Base-by-base conservation (phyloP, 345 rosid species). In the Populus deltoides region DNA sequence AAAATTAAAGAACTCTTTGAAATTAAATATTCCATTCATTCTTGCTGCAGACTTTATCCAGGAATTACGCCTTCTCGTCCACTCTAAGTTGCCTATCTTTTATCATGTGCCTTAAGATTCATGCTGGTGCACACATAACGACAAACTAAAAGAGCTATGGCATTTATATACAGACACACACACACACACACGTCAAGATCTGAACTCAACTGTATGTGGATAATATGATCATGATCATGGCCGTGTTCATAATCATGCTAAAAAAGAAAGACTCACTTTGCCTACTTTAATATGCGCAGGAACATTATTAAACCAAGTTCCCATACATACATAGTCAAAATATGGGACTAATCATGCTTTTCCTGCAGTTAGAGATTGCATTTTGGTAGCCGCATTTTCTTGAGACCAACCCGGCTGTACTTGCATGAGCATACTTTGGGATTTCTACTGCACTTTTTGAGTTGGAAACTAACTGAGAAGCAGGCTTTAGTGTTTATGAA, bases 311-410 rank as follows among this genome's bases (percentile, higher is more conserved):
- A 68, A 73, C 7, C n/a, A 31, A 53, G 77, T 73, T 49, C 27
- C 24, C 6, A 18, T 35, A 59, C 68, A n/a, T 15, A 0, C 68
- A n/a, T 65, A 4, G 51, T 22, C 83, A 62, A 25, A 75, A 79
- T 55, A 70, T 72, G 66, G 75, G 73, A 43, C 31, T 77, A 66
- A 74, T 77, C 71, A 85, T 79, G 67, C 47, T 62, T 72, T 71
- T 61, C 70, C 45, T 71, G 7, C 31, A 79, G 45, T 68, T 63
- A 36, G 13, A 25, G 57, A 74, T 79, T 82, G 75, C 76, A 74
- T 83, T 35, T 63, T 33, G 89, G 79, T 25, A 80, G 92, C 93
- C 89, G 93, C 90, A 89, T 79, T 89, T 87, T 89, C 91, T 92
- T 87, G 92, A 89, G 94, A 89, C 92, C 77, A 84, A 73, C 83